Conservation (phyloP, 805 yeast species). For the Kuraishia cidri region DNA sequence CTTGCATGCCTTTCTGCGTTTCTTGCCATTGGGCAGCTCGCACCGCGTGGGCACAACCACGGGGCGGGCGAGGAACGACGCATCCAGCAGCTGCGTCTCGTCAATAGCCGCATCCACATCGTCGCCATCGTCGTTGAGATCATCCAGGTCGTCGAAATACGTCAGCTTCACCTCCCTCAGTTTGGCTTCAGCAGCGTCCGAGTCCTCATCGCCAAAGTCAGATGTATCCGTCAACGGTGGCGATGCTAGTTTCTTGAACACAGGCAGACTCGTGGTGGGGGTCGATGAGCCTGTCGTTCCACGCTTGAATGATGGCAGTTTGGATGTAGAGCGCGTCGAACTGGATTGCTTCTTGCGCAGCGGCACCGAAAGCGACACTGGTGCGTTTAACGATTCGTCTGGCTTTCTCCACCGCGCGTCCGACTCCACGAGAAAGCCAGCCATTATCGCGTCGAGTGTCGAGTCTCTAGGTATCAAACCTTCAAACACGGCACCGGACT, state of each 20-base stretch:
- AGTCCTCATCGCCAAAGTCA: constrained; percentile 28
- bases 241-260: constrained; percentile 19
- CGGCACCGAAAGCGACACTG: constrained; percentile 23
- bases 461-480: constrained; percentile 47
- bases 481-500: constrained; percentile 32
- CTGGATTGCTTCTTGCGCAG: constrained; percentile 10
- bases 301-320: constrained; percentile 9
- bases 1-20: constrained; percentile 90
- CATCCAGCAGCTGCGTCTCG: constrained; percentile 48
- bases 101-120: constrained; percentile 46
- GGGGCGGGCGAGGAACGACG: constrained; percentile 14
- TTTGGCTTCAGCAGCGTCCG: constrained; percentile 31
- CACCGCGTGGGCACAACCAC: constrained; percentile 54
- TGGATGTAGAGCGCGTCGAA: constrained; percentile 2
- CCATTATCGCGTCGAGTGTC: constrained; percentile 53
- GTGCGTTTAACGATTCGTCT: constrained; percentile 12
- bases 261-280: constrained; percentile 13
- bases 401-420: constrained; percentile 51
- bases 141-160: constrained; percentile 39
- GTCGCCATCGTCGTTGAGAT: constrained; percentile 15
- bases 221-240: constrained; percentile 37
- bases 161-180: constrained; percentile 38
- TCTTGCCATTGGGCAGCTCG: constrained; percentile 37
- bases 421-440: constrained; percentile 46
- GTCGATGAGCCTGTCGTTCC: no score